Evolutionary conservation across 805 yeast genomes (phyloP), one percentile per base, ranked within the genome.

Genomic region (Saccharomycopsis sp.): DNA sequence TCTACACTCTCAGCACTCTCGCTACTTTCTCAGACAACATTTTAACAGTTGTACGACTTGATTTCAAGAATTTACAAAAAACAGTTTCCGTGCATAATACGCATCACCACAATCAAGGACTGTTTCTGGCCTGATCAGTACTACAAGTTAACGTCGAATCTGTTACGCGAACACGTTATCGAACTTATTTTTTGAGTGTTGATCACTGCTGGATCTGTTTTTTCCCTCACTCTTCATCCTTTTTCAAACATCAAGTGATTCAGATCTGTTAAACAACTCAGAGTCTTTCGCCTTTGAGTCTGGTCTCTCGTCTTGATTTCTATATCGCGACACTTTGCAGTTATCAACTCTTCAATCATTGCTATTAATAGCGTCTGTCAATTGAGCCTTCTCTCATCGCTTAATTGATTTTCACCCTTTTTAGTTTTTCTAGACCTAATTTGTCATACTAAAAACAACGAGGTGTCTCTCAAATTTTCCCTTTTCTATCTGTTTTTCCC

Each of bases 351-450:
- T 29, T 29, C 37, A 29, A 5, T 12, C 9, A 29, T 29, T 29
- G 37, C 37, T 44, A 44, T 44, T 44, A 44, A 16, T 44, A 44
- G 48, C 4, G 48, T 44, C 48, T 44, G 48, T 44, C 48, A 44
- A 44, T 44, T 20, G 48, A 12, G 21, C 12, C 21, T 44, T 44
- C 21, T 16, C 48, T 44, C 48, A 44, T 44, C 48, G 48, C 48
- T 44, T 44, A 44, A 44, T 44, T 44, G 48, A 44, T 44, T 44
- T 44, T 18, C 48, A 7, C 16, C 48, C 48, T 44, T 44, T 44
- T 44, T 44, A n/a, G 21, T 18, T 44, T 44, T 44, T 44, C 21
- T 44, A 44, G 21, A 44, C 21, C 48, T 44, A 44, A 44, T 44
- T 44, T 44, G 48, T 44, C 48, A 44, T 44, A 44, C 21, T 44